Evolutionary conservation across 768 basidiomycete genomes (phyloP).

Genomic region (Calvatia gigantea): DNA sequence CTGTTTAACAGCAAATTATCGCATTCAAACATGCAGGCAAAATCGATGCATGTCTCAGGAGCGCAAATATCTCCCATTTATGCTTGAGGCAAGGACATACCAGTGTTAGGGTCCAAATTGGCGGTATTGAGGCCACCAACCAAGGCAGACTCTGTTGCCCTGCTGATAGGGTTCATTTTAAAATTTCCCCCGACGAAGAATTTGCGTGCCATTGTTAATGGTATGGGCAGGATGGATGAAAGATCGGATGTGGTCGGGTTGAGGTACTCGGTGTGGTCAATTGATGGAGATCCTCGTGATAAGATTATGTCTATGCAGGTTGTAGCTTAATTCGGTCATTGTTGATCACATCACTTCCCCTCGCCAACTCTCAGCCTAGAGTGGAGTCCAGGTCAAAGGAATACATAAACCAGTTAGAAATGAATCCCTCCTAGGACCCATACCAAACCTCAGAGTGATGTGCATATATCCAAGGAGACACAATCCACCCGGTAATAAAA

Average conservation of each 20-base stretch:
- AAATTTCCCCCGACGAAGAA: constrained; percentile 99
- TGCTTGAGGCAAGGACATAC: constrained; percentile 36
- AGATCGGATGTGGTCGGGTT: constrained; percentile 9
- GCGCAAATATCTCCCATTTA: neutral
- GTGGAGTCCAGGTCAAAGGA: too few species aligned
- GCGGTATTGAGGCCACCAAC: constrained; percentile 74
- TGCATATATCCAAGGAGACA: too few species aligned
- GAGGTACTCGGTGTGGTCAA: neutral
- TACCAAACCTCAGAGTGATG: too few species aligned
- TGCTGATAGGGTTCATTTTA: constrained; percentile 89
- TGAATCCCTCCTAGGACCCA: too few species aligned
- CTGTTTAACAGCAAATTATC: constrained; percentile 34
- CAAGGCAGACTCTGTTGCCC: constrained; percentile 61
- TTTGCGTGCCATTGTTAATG: constrained; percentile 39
- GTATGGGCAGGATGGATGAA: neutral
- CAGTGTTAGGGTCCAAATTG: constrained; percentile 70
- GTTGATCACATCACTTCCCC: neutral
- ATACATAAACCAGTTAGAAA: too few species aligned
- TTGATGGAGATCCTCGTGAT: neutral
- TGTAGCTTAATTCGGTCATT: neutral
- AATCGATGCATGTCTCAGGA: neutral
- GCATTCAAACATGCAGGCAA: neutral
- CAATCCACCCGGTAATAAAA: too few species aligned
- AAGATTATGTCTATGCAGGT: neutral
- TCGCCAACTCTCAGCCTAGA: neutral